Evolutionary conservation across 2,329 filamentous ascomycete genomes (phyloP), one percentile per base, ranked within the genome.

Genomic region (Daldinia eschscholtzii): DNA sequence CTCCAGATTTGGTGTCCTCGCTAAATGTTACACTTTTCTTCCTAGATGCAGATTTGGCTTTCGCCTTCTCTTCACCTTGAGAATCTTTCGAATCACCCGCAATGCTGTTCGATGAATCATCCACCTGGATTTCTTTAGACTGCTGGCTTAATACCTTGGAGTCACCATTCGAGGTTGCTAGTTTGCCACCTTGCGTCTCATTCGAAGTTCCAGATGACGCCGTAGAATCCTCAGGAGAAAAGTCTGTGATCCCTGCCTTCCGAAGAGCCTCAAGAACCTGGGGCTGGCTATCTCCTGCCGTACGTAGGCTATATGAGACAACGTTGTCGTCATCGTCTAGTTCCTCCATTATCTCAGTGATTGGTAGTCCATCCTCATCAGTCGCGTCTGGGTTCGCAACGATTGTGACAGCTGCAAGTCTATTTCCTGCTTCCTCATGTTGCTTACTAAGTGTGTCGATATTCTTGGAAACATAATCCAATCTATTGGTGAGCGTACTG

Each of bases 341-440:
- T 81, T 97, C 89, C 80, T 99, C 96, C 61, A 93, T 85, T 72
- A 99, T 98, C 75, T 98, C 96, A 35, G 92, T 94, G 65, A 98
- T 87, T 0, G 94, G 92, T 58, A 94, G 83, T 0, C 89, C 90
- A 12, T 90, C 89, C 67, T 92, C 91, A 67, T 92, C 89, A 59
- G 83, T 84, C 50, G 86, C 83, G 61, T 90, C 88, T 0, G 90
- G 87, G 26, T 89, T 85, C 63, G 85, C 87, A 48, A 88, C 80
- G 3, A 89, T 82, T 9, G 88, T 83, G 10, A 91, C 85, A 9
- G 88, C 88, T 15, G 89, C 88, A 56, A 95, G 82, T 75, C 91
- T 91, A 68, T 90, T 86, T 79, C 97, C 90, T 6, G 89, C 89
- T 1, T 83, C 79, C 59, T 87, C 85, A 30, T 93, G 80, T 70